Conservation (phyloP, 202 grass and related monocot genomes). For the Zoysia matrella region DNA sequence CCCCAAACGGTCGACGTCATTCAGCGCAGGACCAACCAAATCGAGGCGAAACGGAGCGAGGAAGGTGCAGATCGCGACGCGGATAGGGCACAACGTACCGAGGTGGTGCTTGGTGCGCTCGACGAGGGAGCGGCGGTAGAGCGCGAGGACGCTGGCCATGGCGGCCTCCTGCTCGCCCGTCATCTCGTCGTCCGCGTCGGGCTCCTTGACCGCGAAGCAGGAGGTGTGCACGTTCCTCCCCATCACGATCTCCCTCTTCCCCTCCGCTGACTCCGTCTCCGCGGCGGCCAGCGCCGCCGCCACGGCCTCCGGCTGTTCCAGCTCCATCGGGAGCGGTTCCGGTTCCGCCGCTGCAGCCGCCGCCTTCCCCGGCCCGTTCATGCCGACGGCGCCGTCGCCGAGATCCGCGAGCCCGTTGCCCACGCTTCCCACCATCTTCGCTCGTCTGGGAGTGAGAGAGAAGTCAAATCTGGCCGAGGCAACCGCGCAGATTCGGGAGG, state of each 20-base stretch:
- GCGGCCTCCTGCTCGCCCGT: slow-evolving; percentile 82
- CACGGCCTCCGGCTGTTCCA: slow-evolving; percentile 33
- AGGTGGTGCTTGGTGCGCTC: slow-evolving; percentile 91
- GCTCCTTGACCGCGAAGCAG: slow-evolving; percentile 75
- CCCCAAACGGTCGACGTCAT: not conserved
- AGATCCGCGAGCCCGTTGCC: slow-evolving; percentile 58
- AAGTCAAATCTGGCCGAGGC: not conserved
- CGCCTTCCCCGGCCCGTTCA: slow-evolving; percentile 25
- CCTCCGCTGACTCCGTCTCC: not conserved
- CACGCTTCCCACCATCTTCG: slow-evolving; percentile 76
- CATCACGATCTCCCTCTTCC: slow-evolving; percentile 64
- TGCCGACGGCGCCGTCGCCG: not conserved
- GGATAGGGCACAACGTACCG: slow-evolving; percentile 36
- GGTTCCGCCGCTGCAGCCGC: not conserved
- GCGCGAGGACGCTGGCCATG: slow-evolving; percentile 90
- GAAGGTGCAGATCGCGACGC: not conserved
- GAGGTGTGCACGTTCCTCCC: slow-evolving; percentile 79
- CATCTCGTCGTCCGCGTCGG: slow-evolving; percentile 78
- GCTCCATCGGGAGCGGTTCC: slow-evolving; percentile 53
- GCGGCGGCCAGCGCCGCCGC: not conserved
- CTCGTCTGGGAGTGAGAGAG: not conserved
- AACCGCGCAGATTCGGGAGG: slow-evolving; percentile 45
- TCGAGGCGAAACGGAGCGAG: not conserved
- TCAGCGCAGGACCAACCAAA: slow-evolving; percentile 1
- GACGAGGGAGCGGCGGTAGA: slow-evolving; percentile 67